Conservation (phyloP, 192 early-diverging fungal species). For the Gonapodya prolifera region DNA sequence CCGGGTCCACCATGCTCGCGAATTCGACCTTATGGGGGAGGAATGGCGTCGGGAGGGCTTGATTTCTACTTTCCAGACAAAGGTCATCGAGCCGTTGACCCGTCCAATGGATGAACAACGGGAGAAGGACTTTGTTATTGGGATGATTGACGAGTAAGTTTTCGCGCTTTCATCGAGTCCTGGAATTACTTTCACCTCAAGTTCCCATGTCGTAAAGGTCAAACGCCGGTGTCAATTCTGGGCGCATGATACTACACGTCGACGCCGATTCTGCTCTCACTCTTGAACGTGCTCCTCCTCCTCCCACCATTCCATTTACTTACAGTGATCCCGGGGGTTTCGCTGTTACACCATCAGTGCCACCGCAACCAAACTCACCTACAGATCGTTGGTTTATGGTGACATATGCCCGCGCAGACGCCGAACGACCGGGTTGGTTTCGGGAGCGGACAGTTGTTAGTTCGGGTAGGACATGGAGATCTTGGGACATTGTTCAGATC, state of each 20-base stretch:
- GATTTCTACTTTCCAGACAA: not conserved
- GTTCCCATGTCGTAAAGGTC: not conserved
- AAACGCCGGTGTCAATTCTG: not conserved
- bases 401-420: not conserved
- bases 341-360: not conserved
- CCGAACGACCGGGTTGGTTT: not conserved
- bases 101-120: not conserved
- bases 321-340: not conserved
- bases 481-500: not conserved
- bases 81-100: not conserved
- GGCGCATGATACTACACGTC: not conserved
- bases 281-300: not conserved
- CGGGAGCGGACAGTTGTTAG: not conserved
- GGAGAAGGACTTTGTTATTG: not conserved
- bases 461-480: not conserved
- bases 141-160: not conserved
- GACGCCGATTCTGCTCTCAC: not conserved
- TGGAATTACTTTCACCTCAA: not conserved
- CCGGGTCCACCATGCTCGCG: not conserved
- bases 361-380: not conserved
- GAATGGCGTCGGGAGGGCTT: not conserved
- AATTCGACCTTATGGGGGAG: not conserved
- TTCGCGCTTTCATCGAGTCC: not conserved
- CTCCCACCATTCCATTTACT: not conserved
- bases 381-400: not conserved